Percentiles rank a stretch among this genome's conserved stretches.
Evolutionary conservation across 2,329 filamentous ascomycete genomes (phyloP).

Genomic region (Pyrenochaeta sp.): DNA sequence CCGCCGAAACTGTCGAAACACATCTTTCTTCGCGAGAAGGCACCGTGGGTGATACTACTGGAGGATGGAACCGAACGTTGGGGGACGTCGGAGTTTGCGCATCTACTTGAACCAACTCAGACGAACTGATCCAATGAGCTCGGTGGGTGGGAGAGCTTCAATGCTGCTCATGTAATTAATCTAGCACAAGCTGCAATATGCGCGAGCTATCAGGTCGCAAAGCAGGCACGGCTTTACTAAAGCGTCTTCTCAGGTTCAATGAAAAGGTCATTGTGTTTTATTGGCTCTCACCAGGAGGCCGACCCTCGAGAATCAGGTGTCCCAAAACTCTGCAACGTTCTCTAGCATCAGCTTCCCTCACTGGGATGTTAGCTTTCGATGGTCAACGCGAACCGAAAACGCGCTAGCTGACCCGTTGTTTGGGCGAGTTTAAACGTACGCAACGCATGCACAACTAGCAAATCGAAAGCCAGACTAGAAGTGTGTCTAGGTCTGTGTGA

Average conservation of each 20-base stretch:
- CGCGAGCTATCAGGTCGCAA: not conserved
- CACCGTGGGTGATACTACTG: constrained; percentile 38
- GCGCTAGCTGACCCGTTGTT: not conserved
- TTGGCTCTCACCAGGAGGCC: not conserved
- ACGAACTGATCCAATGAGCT: not conserved
- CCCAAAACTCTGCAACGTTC: not conserved
- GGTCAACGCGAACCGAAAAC: not conserved
- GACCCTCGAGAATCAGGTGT: not conserved
- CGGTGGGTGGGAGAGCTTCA: not conserved
- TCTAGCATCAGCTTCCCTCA: not conserved
- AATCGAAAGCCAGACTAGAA: not conserved
- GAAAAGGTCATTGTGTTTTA: not conserved
- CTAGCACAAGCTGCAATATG: not conserved
- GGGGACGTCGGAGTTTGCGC: constrained; percentile 28
- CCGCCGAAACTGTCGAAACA: constrained; percentile 47
- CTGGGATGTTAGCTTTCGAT: too few species aligned
- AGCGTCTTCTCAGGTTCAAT: not conserved
- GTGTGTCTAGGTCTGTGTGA: not conserved
- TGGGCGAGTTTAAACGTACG: not conserved
- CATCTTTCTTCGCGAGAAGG: constrained; percentile 57
- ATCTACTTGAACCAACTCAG: constrained; percentile 12
- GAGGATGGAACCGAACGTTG: constrained; percentile 41
- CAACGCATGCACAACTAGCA: not conserved
- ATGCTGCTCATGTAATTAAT: not conserved
- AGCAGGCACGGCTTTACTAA: too few species aligned